Evolutionary conservation across 169 alveolate species (phyloP).

Genomic region (Blepharisma undulans): DNA sequence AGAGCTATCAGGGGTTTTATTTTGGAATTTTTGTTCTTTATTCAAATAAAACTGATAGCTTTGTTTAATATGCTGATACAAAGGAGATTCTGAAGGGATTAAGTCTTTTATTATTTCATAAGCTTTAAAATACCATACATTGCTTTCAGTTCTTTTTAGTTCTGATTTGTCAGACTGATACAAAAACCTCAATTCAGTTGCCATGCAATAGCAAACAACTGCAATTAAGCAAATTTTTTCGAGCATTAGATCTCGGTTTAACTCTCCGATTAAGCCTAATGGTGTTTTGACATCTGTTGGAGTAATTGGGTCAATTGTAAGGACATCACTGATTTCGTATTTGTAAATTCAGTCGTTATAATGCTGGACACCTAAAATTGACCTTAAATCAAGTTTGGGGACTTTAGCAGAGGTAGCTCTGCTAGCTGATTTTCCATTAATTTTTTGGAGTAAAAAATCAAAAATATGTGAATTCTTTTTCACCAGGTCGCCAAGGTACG

Average conservation of each 20-base stretch:
- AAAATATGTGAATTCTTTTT: neutral
- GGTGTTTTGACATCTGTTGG: slow-evolving; percentile 40
- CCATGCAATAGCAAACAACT: slow-evolving; percentile 58
- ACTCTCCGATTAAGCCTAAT: slow-evolving; percentile 53
- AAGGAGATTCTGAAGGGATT: slow-evolving; percentile 50
- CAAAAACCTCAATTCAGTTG: slow-evolving; percentile 62
- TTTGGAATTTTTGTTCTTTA: neutral
- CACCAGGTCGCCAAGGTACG: neutral
- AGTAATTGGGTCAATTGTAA: slow-evolving; percentile 50
- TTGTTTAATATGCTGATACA: slow-evolving; percentile 45
- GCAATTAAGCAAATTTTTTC: slow-evolving; percentile 49
- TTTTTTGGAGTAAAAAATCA: neutral
- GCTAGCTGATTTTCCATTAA: neutral
- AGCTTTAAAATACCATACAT: slow-evolving; percentile 63
- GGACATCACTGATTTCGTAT: slow-evolving; percentile 52
- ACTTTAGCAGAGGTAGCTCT: neutral
- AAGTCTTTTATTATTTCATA: slow-evolving; percentile 46
- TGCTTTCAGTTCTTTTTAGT: slow-evolving; percentile 48
- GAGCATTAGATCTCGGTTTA: slow-evolving; percentile 51
- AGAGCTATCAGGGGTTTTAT: neutral
- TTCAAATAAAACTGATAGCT: slow-evolving; percentile 31
- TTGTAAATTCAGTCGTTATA: slow-evolving; percentile 56
- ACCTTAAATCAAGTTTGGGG: slow-evolving; percentile 46
- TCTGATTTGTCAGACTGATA: slow-evolving; percentile 48
- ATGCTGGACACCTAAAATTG: slow-evolving; percentile 53